phyloP scores from a whole-genome alignment of 257 asterid species.

The Striga asiatica region DNA sequence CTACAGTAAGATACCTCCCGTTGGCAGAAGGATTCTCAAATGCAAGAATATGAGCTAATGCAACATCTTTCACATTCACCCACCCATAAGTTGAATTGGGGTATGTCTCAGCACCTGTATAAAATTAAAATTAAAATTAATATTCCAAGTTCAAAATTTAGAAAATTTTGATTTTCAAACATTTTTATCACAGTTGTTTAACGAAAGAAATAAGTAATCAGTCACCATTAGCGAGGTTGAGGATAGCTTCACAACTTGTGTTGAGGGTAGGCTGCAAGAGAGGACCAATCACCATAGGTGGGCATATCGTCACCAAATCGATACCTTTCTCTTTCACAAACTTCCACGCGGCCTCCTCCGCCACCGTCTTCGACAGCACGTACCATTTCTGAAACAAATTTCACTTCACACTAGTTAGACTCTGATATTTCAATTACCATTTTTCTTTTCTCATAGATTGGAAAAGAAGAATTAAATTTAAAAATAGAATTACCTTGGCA shows the following conservation, averaged over 20 bases:
- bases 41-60: slow-evolving; percentile 22
- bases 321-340: slow-evolving; percentile 24
- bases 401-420: background rate
- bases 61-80: slow-evolving; percentile 21
- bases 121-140: background rate
- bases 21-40: slow-evolving; percentile 22
- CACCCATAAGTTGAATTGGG: slow-evolving; percentile 10
- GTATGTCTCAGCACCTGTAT: slow-evolving; percentile 13
- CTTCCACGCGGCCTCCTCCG: slow-evolving; percentile 44
- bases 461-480: no score
- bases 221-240: slow-evolving; percentile 24
- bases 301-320: slow-evolving; percentile 27
- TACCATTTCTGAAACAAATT: slow-evolving; percentile 22
- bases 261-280: slow-evolving; percentile 31
- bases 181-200: background rate
- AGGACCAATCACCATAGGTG: slow-evolving; percentile 32
- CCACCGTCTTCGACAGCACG: slow-evolving; percentile 35
- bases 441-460: no score
- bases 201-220: background rate
- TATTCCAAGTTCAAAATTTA: no score
- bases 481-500: slow-evolving; percentile 13
- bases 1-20: slow-evolving; percentile 20
- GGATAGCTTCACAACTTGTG: slow-evolving; percentile 25
- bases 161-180: no score
- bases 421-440: background rate